Percentiles rank a stretch among this genome's conserved stretches.
Conservation (phyloP, 2,329 filamentous ascomycete genomes). For the Emmonsiellopsis sp. region DNA sequence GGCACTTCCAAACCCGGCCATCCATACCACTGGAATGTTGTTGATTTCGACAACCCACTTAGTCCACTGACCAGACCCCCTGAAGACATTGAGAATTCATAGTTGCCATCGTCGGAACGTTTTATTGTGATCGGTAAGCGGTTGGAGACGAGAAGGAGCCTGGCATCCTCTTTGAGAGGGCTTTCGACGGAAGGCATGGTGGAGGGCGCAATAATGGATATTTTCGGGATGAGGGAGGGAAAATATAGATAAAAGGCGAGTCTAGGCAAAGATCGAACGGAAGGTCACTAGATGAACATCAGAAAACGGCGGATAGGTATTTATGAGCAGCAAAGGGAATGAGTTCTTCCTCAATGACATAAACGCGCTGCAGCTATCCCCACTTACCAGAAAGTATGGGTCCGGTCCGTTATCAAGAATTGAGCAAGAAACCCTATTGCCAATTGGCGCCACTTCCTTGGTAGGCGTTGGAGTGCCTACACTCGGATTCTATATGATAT, state of each 20-base stretch:
- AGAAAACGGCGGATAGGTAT: too few relatives aligned
- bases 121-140: constrained; percentile 95
- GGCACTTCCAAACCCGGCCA: constrained; percentile 93
- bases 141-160: constrained; percentile 82
- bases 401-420: not conserved
- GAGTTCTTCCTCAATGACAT: too few relatives aligned
- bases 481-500: too few relatives aligned
- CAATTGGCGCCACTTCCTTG: not conserved
- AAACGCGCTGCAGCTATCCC: not conserved
- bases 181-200: constrained; percentile 27
- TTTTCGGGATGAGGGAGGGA: not conserved
- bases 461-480: not conserved
- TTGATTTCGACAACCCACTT: constrained; percentile 83
- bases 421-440: not conserved
- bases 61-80: constrained; percentile 90
- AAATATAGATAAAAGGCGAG: too few relatives aligned
- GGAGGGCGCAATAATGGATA: not conserved
- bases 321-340: too few relatives aligned
- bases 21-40: constrained; percentile 96
- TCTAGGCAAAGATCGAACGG: too few relatives aligned
- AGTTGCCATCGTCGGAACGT: constrained; percentile 80
- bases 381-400: not conserved
- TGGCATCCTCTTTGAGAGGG: constrained; percentile 24
- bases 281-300: too few relatives aligned
- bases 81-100: constrained; percentile 92